These are phyloP conservation scores for Cladosporium cucumerinum DNA, from an alignment of 2,329 filamentous ascomycete genomes.

Conservation along the genomic window DNA sequence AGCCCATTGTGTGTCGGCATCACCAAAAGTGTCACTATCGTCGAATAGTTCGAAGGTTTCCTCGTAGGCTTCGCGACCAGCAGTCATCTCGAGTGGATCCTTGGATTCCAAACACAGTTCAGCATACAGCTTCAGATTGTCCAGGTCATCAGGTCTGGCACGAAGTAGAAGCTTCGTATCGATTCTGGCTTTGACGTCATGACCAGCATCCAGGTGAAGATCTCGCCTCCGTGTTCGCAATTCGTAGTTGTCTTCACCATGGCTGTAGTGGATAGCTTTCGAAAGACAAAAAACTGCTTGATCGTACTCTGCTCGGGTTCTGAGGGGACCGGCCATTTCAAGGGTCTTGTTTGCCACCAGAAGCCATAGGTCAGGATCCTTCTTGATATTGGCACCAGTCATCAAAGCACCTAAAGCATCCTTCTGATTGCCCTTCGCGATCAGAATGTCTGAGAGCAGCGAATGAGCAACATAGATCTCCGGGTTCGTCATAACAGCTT, in stretches of 20 bases:
- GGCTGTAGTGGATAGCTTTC: constrained; percentile 50
- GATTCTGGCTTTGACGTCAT: constrained; percentile 45
- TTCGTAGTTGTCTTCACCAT: constrained; percentile 45
- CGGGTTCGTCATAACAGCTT: constrained; percentile 56
- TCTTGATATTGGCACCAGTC: constrained; percentile 54
- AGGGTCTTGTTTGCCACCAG: constrained; percentile 55
- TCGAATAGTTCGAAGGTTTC: constrained; percentile 50
- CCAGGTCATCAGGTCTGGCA: constrained; percentile 52
- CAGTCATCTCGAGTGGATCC: constrained; percentile 26
- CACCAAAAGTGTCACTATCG: constrained; percentile 32
- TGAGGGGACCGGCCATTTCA: constrained; percentile 45
- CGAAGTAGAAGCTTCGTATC: constrained; percentile 56
- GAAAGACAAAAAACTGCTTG: constrained; percentile 54
- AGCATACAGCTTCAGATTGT: constrained; percentile 55
- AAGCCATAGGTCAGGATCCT: constrained; percentile 56
- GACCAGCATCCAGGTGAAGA: constrained; percentile 50
- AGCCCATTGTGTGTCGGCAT: constrained; percentile 62
- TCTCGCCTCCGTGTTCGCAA: constrained; percentile 54
- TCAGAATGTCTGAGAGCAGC: constrained; percentile 57
- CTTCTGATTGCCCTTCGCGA: constrained; percentile 53
- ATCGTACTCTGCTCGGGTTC: constrained; percentile 40
- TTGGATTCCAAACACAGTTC: constrained; percentile 44
- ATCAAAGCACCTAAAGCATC: constrained; percentile 57
- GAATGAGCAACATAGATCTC: constrained; percentile 62
- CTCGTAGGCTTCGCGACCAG: constrained; percentile 44